Conservation (phyloP, 108 stramenopile genomes). For the Fragilaria crotonensis region DNA sequence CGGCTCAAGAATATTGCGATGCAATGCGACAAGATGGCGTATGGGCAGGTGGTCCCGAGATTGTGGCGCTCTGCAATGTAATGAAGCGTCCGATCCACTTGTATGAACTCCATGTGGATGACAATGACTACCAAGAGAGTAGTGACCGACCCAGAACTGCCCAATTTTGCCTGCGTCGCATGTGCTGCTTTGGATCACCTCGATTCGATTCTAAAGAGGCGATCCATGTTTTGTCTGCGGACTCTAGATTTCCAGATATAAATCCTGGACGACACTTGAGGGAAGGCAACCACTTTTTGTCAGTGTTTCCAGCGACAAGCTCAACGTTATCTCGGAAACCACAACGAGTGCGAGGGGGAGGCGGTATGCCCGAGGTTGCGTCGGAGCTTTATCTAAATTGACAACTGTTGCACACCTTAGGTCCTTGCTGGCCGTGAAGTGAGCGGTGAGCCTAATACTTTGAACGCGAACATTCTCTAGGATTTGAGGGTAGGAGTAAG, state of each 20-base stretch:
- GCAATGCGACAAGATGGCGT: slow-evolving; percentile 81
- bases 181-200: slow-evolving; percentile 93
- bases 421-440: no score
- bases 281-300: slow-evolving; percentile 92
- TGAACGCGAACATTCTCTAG: no score
- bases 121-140: slow-evolving; percentile 1
- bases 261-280: slow-evolving; percentile 51
- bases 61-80: slow-evolving; percentile 90
- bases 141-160: not conserved
- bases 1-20: slow-evolving; percentile 74
- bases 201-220: slow-evolving; percentile 69
- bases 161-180: slow-evolving; percentile 72
- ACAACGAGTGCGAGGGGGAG: not conserved
- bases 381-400: no score
- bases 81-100: slow-evolving; percentile 92
- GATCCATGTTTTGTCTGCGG: slow-evolving; percentile 70
- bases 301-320: slow-evolving; percentile 55
- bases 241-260: slow-evolving; percentile 88
- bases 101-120: slow-evolving; percentile 56
- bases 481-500: no score
- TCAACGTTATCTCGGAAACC: not conserved
- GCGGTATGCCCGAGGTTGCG: no score
- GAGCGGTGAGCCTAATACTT: no score
- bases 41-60: slow-evolving; percentile 98
- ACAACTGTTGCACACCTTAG: no score